Evolutionary conservation across 2,329 filamentous ascomycete genomes (phyloP).

Genomic region (Samsoniella hepiali): DNA sequence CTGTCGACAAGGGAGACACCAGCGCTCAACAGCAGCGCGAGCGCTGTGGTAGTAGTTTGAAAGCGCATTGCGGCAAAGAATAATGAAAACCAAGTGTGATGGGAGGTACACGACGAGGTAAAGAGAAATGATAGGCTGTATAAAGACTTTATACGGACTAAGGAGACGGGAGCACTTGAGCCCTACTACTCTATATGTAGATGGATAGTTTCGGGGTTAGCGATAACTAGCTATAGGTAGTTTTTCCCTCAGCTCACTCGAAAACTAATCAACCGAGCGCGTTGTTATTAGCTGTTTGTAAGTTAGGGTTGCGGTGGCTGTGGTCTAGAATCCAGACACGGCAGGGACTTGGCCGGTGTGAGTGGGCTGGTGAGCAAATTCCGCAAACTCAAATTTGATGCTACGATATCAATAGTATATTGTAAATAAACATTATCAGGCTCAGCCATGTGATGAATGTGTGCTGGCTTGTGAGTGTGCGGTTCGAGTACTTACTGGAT

Average conservation of each 20-base stretch:
- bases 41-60: not conserved
- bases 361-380: not conserved
- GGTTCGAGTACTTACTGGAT: not conserved
- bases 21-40: not conserved
- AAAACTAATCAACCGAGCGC: no score
- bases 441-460: not conserved
- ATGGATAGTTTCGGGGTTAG: no score
- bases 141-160: no score
- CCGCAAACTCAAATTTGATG: not conserved
- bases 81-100: not conserved
- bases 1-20: not conserved
- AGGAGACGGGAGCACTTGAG: no score
- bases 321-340: not conserved
- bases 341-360: not conserved
- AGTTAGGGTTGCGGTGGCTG: not conserved
- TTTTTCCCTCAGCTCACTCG: no score
- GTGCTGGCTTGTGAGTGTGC: not conserved
- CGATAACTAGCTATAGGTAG: no score
- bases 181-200: no score
- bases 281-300: no score
- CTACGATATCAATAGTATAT: not conserved
- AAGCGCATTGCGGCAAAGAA: not conserved
- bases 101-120: not conserved
- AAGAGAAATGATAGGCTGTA: not conserved
- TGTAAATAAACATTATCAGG: not conserved